Conservation (phyloP, 805 yeast genomes). For the Candida silvatica region DNA sequence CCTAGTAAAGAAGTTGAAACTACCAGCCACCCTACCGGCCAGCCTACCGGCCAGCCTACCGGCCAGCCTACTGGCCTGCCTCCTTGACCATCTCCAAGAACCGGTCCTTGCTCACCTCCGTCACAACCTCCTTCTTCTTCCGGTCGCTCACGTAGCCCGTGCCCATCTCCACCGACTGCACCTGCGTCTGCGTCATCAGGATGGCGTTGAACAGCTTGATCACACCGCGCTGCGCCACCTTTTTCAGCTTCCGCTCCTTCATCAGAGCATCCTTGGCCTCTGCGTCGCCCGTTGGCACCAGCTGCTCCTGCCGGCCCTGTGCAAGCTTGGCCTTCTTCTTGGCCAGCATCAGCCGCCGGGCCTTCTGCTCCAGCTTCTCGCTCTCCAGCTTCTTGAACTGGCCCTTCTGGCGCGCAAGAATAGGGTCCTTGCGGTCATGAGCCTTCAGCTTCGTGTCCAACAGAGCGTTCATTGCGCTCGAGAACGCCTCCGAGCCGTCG, state of each 20-base stretch:
- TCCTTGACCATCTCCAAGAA: constrained; percentile 82
- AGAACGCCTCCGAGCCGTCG: constrained; percentile 72
- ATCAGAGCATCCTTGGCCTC: constrained; percentile 38
- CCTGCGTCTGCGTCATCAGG: constrained; percentile 47
- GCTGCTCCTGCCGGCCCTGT: constrained; percentile 55
- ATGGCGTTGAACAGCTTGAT: constrained; percentile 24
- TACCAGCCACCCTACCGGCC: too few species aligned
- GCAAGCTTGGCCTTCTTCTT: constrained; percentile 68
- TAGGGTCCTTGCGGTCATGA: constrained; percentile 82
- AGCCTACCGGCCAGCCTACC: too few species aligned
- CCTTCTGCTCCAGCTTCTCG: constrained; percentile 77
- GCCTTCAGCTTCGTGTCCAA: constrained; percentile 82
- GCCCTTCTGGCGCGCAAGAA: constrained; percentile 74
- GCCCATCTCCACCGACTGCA: constrained; percentile 4
- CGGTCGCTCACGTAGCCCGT: constrained; percentile 23
- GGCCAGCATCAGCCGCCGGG: constrained; percentile 54
- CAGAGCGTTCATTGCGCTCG: constrained; percentile 77
- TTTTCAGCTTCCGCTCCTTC: constrained; percentile 59
- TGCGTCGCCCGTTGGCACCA: constrained; percentile 45
- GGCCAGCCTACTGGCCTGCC: constrained; percentile 40
- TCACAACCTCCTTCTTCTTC: constrained; percentile 51
- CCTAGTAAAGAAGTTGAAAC: too few species aligned
- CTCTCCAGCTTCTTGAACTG: constrained; percentile 64
- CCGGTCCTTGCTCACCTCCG: constrained; percentile 81
- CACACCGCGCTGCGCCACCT: constrained; percentile 40